Evolutionary conservation across 108 stramenopile species (phyloP), one percentile per base, ranked within the genome.

Genomic region (Cyclostephanos invisitatus): DNA sequence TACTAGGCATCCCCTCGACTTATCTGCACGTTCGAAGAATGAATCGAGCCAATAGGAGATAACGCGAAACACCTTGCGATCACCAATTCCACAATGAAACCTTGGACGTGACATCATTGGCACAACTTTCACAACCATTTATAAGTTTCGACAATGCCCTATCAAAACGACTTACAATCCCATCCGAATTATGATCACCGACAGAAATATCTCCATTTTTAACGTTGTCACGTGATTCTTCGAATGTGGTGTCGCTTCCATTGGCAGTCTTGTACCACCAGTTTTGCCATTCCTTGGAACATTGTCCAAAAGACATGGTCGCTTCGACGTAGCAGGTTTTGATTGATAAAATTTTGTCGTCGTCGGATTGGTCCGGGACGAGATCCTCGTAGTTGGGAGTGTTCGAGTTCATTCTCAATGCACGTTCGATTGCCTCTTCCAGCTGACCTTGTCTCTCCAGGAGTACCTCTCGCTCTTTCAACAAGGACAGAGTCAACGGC

Each of bases 301-400:
- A 69, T 8, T 24, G 68, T n/a, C 68, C 68, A 42, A 69, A 57
- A 58, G 68, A 56, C 14, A 69, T 38, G 3, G 68, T 44, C 32
- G 68, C 68, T 58, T 69, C 68, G 24, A 69, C 27, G 57, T 69
- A 69, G 68, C 68, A 69, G 37, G 57, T 69, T 57, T 69, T 69
- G 56, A 59, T 44, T 32, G 68, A 69, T 42, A 69, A 20, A 46
- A 46, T 46, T 15, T 46, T 46, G 44, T 46, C 44, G 14, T 46
- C 14, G 14, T 46, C 15, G 11, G 44, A 46, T 15, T 3, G 44
- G 12, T 15, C 44, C 44, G 15, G 12, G 15, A 46, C 14, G 15
- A 15, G 1, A 46, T 15, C 15, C 14, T 46, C 44, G 15, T 0
- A 15, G 44, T 1, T 46, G 1, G 44, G 14, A 46, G 15, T 46